Evolutionary conservation across 2,329 filamentous ascomycete genomes (phyloP).

Genomic region (Amylocarpus encephaloides): DNA sequence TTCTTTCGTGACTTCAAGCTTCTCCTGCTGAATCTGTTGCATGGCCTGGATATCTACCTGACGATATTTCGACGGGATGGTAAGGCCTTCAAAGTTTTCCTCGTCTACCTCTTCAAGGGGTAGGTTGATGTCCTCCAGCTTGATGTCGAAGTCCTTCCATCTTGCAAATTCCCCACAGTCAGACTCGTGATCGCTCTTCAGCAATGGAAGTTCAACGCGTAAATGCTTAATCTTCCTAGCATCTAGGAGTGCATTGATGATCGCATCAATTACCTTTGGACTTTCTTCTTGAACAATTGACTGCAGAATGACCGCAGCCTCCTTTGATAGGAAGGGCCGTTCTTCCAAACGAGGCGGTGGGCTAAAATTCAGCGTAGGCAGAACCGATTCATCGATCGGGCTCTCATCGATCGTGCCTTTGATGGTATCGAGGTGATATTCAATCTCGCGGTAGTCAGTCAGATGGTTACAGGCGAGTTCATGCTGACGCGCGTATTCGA

Average conservation of each 20-base stretch:
- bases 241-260: constrained; percentile 9
- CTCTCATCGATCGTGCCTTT: not conserved
- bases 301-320: constrained; percentile 20
- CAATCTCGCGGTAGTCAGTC: constrained; percentile 9
- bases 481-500: constrained; percentile 28
- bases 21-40: constrained; percentile 25
- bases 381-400: constrained; percentile 10
- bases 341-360: constrained; percentile 18
- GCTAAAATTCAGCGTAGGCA: constrained; percentile 18
- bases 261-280: constrained; percentile 9
- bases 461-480: constrained; percentile 25
- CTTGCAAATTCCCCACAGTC: constrained; percentile 25
- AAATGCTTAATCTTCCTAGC: constrained; percentile 4
- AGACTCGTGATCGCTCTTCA: constrained; percentile 25
- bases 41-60: constrained; percentile 15
- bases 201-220: constrained; percentile 26
- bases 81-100: constrained; percentile 24
- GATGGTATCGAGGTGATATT: constrained; percentile 14
- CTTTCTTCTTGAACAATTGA: constrained; percentile 12
- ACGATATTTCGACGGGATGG: constrained; percentile 17
- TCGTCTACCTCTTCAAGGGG: constrained; percentile 27
- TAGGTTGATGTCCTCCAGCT: constrained; percentile 24
- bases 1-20: constrained; percentile 23
- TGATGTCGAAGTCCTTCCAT: constrained; percentile 24
- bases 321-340: constrained; percentile 20